Conservation (phyloP, 2,329 filamentous ascomycete genomes). For the Colletotrichum lindemuthianum region DNA sequence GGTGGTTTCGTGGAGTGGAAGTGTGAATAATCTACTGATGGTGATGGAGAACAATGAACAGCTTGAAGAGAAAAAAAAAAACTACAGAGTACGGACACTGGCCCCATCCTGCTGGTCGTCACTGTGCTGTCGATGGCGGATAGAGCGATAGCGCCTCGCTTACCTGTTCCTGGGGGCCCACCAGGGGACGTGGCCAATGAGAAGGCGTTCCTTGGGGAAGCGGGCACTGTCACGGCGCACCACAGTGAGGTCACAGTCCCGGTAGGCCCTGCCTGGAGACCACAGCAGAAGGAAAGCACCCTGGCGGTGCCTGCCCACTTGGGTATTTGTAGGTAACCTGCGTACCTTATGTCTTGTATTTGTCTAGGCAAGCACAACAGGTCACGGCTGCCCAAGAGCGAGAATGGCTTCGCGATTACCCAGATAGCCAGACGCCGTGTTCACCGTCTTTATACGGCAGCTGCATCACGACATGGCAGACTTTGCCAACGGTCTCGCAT, state of each 20-base stretch:
- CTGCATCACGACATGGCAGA: too few relatives aligned
- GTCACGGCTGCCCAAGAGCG: too few relatives aligned
- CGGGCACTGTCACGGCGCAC: conserved; percentile 32
- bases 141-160: conserved; percentile 37
- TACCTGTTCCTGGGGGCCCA: conserved; percentile 29
- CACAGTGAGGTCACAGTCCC: conserved; percentile 34
- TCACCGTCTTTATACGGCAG: too few relatives aligned
- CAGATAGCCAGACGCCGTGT: background rate
- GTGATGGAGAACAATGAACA: conserved; percentile 36
- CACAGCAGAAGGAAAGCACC: too few relatives aligned
- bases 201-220: background rate
- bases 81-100: conserved; percentile 32
- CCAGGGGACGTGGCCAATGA: background rate
- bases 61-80: conserved; percentile 35
- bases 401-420: too few relatives aligned
- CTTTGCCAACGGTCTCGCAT: too few relatives aligned
- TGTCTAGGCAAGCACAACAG: too few relatives aligned
- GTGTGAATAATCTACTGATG: conserved; percentile 34
- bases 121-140: conserved; percentile 35
- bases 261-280: conserved; percentile 18
- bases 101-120: conserved; percentile 36
- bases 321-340: background rate
- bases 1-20: conserved; percentile 31
- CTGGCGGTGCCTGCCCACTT: too few relatives aligned
- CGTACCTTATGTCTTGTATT: too few relatives aligned